Conservation (phyloP, 176 grass and related monocot species). For the Aegilops sharonensis region DNA sequence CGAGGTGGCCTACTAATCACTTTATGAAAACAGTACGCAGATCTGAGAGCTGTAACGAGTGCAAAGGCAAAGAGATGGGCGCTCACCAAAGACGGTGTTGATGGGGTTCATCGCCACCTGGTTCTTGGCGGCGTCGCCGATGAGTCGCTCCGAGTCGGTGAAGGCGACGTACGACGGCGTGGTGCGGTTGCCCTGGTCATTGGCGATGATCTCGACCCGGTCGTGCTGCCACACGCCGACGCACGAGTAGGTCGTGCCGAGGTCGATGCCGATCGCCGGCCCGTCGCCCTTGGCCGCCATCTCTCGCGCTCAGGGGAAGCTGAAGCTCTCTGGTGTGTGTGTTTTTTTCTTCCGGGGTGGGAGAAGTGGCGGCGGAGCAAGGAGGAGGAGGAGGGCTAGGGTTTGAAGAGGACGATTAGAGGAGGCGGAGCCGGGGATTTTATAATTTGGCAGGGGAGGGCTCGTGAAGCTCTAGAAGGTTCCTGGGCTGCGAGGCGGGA, state of each 20-base stretch:
- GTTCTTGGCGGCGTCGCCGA: conserved; percentile 69
- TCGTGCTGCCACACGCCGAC: conserved; percentile 98
- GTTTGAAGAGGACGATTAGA: conserved; percentile 13
- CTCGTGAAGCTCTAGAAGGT: conserved; percentile 43
- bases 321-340: not conserved
- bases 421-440: not conserved
- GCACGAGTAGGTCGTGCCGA: conserved; percentile 95
- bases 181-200: conserved; percentile 95
- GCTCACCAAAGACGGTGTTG: conserved; percentile 78
- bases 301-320: not conserved
- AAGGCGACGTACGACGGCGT: conserved; percentile 92
- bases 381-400: not conserved
- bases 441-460: not conserved
- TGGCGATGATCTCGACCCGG: conserved; percentile 94
- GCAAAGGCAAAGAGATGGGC: not conserved
- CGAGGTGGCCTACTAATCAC: not conserved
- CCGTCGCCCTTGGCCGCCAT: conserved; percentile 72
- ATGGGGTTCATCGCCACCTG: conserved; percentile 79
- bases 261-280: conserved; percentile 92
- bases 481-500: not conserved
- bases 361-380: conserved; percentile 5
- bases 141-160: conserved; percentile 82
- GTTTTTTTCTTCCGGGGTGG: not conserved
- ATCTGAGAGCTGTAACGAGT: not conserved
- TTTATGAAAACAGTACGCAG: not conserved